Base-by-base conservation (phyloP, 805 yeast genomes). In the Saccharomycopsis amapae region DNA sequence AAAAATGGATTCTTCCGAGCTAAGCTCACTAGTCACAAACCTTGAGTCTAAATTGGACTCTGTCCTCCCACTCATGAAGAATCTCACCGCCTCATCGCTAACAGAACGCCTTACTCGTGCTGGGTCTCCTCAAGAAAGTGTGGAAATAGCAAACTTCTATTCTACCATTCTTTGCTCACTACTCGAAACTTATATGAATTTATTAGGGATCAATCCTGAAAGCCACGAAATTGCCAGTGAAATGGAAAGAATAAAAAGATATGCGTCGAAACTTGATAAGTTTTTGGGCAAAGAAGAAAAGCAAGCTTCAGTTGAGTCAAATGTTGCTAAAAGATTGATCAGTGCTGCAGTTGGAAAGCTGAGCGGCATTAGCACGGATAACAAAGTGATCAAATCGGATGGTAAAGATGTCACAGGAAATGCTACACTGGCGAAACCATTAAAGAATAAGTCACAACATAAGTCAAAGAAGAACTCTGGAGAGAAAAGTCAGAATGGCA, bases 91-190 rank as follows among this genome's bases (percentile, higher is more conserved):
- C 18, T 44, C 39, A 24, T 25, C 51, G 9, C 23, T 48, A n/a
- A 48, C 34, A 15, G 51, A 48, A 36, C 20, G 48, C 17, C 25
- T 44, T 6, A 24, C 47, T 10, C 30, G 24, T 19, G 33, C 38
- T 24, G 30, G 37, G 19, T 28, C 32, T 10, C 20, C 44, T 9
- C 24, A 24, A 12, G 44, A 45, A 17, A 30, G 24, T 2, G 48
- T 48, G 24, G 35, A 48, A 26, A 22, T 44, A 25, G 33, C 44
- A 5, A 44, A 48, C 23, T 35, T 41, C 18, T 44, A 48, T 23
- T 32, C 40, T 2, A n/a, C 22, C 24, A 24, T 44, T 17, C 28
- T 48, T 5, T 12, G 28, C 7, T 13, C 36, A 12, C 24, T 48
- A 15, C 31, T 48, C 6, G 43, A 17, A 0, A 22, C 32, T 3